Evolutionary conservation across 768 basidiomycete genomes (phyloP).

Genomic region (Auriscalpium orientale): DNA sequence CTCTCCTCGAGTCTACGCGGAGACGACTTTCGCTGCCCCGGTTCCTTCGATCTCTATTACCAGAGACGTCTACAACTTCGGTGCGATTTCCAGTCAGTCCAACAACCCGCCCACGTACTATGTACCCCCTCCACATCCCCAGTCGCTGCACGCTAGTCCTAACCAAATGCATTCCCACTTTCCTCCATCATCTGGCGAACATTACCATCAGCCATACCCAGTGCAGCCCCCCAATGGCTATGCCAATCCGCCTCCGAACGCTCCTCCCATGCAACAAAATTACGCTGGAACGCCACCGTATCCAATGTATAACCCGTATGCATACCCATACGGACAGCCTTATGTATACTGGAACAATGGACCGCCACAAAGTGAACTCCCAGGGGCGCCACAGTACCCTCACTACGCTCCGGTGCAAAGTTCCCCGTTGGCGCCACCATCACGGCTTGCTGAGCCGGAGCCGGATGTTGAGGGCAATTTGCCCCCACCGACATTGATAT

Average conservation of each 20-base stretch:
- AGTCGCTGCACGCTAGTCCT: conserved; percentile 8
- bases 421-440: not conserved
- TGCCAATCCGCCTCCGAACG: conserved; percentile 12
- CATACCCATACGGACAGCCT: conserved; percentile 27
- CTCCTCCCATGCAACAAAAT: conserved; percentile 13
- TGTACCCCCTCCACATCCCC: conserved; percentile 2
- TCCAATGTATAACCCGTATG: conserved; percentile 28
- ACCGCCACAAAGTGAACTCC: conserved; percentile 3
- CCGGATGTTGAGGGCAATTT: not conserved
- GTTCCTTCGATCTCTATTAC: conserved; percentile 10
- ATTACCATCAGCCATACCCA: conserved; percentile 14
- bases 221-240: conserved; percentile 14
- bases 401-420: conserved; percentile 8
- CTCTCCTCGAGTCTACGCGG: conserved; percentile 7
- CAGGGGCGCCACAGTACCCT: conserved; percentile 2
- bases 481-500: conserved; percentile 25
- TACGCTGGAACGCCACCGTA: conserved; percentile 28
- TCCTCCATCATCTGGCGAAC: conserved; percentile 12
- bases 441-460: not conserved
- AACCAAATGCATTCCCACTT: conserved; percentile 10
- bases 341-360: conserved; percentile 31
- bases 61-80: conserved; percentile 11
- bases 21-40: conserved; percentile 8
- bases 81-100: conserved; percentile 4
- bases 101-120: not conserved